Base-by-base conservation (phyloP, 257 asterid species). In the Gardenia jasminoides region DNA sequence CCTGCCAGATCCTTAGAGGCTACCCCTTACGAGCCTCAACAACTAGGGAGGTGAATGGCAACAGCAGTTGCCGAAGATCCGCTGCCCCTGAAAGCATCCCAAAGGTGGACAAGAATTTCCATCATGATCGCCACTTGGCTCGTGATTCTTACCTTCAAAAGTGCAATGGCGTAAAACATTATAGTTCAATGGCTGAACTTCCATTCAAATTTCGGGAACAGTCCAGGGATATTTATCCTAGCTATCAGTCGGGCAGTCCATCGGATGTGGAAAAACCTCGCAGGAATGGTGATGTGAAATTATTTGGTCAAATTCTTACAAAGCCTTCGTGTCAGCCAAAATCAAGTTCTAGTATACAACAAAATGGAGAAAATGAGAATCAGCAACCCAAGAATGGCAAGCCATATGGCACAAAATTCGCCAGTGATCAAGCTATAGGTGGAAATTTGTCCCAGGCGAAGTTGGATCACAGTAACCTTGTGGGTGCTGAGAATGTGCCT, bases 241-340 rank as follows among this genome's bases (percentile, higher is more conserved):
- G 84, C 47, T 83, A 83, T 70, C 81, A 28, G 74, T 83, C 89
- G 24, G 83, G 88, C 78, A 76, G 86, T 86, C 86, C 91, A 11
- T 85, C 89, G 66, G 90, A 85, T 59, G 76, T 67, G 76, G 97
- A 92, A 70, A 94, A 88, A 79, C 91, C 92, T 75, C 82, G 88
- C 52, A 81, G 88, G 79, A 93, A 85, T 80, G 92, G 97, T 54
- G 97, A 96, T 81, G 90, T 96, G 76, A 96, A 94, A 87, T 84
- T 96, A 80, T 96, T 96, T 67, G 99, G 99, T 72, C 92, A 94
- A 87, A 89, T 96, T 79, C 89, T 94, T 47, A 83, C 83, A 11
- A 83, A 85, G 59, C 84, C 91, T 62, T 84, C 94, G 12, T 78
- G 92, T 44, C 90, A 88, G 72, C 91, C 83, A 79, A 88, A 86